A percentile compares a stretch with the other conserved stretches of the same genome.
Conservation (phyloP, 352 stramenopile genomes). For the Globisporangium parvum region DNA sequence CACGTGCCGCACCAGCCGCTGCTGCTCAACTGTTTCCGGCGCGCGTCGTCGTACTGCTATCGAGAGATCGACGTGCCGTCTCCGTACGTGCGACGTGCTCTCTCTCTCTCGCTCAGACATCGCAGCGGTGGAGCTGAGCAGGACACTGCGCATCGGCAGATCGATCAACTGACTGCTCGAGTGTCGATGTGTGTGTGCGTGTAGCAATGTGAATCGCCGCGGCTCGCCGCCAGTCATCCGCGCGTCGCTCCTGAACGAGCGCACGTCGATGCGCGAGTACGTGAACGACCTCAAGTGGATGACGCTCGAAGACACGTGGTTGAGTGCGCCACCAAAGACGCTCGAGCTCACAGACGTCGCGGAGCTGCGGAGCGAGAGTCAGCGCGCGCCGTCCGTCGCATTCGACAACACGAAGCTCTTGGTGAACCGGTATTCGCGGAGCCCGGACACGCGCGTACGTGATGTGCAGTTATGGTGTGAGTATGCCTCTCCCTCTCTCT, state of each 20-base stretch:
- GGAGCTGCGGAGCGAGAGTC: constrained; percentile 51
- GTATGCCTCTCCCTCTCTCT: not conserved
- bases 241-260: constrained; percentile 75
- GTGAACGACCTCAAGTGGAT: constrained; percentile 78
- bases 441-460: constrained; percentile 57
- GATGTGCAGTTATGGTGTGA: not conserved
- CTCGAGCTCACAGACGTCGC: constrained; percentile 42
- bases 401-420: constrained; percentile 71
- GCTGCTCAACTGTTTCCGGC: constrained; percentile 77
- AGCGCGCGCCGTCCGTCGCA: constrained; percentile 34
- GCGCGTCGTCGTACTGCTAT: constrained; percentile 81
- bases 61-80: constrained; percentile 83
- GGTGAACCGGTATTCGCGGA: constrained; percentile 56
- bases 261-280: constrained; percentile 83
- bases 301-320: constrained; percentile 63
- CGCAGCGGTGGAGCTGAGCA: too few relatives aligned
- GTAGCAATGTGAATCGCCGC: constrained; percentile 82
- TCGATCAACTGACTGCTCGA: not conserved
- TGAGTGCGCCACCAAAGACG: constrained; percentile 34
- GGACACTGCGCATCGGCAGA: not conserved
- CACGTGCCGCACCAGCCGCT: constrained; percentile 71
- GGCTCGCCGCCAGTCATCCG: constrained; percentile 80
- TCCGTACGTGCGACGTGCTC: constrained; percentile 34
- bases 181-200: not conserved
- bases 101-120: too few relatives aligned